These are phyloP conservation scores for Russula virescens DNA, from an alignment of 768 basidiomycete species.

Conservation along the genomic window DNA sequence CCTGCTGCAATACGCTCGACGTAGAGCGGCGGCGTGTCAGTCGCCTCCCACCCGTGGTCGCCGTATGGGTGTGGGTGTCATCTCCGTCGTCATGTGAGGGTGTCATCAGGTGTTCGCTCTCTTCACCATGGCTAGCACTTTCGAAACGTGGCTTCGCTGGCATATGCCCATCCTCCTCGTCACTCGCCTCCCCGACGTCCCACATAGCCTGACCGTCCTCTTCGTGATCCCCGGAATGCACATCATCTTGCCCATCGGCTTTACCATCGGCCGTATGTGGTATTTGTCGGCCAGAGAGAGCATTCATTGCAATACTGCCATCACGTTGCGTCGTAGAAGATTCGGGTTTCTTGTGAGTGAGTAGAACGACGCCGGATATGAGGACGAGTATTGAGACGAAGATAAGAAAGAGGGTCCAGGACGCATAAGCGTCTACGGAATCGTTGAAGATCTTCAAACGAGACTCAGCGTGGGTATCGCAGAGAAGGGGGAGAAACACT, in stretches of 20 bases:
- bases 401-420: slow-evolving; percentile 86
- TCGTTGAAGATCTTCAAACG: slow-evolving; percentile 64
- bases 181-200: slow-evolving; percentile 69
- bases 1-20: slow-evolving; percentile 7
- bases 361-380: slow-evolving; percentile 85
- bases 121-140: slow-evolving; percentile 25
- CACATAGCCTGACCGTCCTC: slow-evolving; percentile 48
- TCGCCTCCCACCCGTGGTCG: slow-evolving; percentile 4
- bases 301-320: slow-evolving; percentile 29
- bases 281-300: slow-evolving; percentile 29
- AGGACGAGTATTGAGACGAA: slow-evolving; percentile 83
- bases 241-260: slow-evolving; percentile 37
- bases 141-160: slow-evolving; percentile 34
- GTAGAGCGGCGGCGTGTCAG: slow-evolving; percentile 21
- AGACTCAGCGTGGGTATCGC: background rate
- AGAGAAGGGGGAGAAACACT: background rate
- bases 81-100: slow-evolving; percentile 32
- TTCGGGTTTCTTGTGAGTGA: slow-evolving; percentile 89
- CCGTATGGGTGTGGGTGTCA: slow-evolving; percentile 27
- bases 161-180: slow-evolving; percentile 50
- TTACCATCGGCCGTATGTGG: slow-evolving; percentile 27
- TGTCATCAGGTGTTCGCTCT: slow-evolving; percentile 41
- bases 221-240: slow-evolving; percentile 30
- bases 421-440: slow-evolving; percentile 76
- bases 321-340: slow-evolving; percentile 30